phyloP scores from a whole-genome alignment of 1,284 basidiomycete species.

The Cutaneotrichosporon cavernicola region DNA sequence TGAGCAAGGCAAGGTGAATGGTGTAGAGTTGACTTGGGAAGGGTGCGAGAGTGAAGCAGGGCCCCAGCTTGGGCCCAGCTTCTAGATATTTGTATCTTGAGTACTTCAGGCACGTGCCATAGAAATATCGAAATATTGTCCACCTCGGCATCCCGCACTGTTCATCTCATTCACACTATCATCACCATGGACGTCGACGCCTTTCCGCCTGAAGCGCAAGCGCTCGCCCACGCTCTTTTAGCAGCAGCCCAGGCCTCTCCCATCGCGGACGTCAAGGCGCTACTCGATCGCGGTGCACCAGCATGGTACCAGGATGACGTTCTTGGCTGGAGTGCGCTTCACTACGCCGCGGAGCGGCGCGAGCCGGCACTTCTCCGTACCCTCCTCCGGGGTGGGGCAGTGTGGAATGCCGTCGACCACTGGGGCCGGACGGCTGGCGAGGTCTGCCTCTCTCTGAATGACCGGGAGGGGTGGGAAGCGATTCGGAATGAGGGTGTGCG shows the following conservation, averaged over 20 bases:
- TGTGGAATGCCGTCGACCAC: constrained; percentile 89
- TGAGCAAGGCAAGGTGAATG: neutral
- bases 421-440: constrained; percentile 80
- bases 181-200: constrained; percentile 1
- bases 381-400: constrained; percentile 75
- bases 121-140: neutral
- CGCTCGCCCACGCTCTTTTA: constrained; percentile 35
- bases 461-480: constrained; percentile 66
- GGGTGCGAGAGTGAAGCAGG: neutral
- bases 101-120: neutral
- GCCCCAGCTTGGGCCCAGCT: neutral
- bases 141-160: neutral
- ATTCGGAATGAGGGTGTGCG: constrained; percentile 85
- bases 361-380: constrained; percentile 63
- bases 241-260: constrained; percentile 50
- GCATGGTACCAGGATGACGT: constrained; percentile 86
- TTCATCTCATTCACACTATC: neutral
- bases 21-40: neutral
- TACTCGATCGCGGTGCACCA: constrained; percentile 73
- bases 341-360: constrained; percentile 80
- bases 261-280: constrained; percentile 57
- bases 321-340: constrained; percentile 78
- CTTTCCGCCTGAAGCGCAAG: constrained; percentile 21
- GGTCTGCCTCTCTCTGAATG: constrained; percentile 79
- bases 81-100: neutral